Percentiles rank a stretch among this genome's conserved stretches.
phyloP scores from a whole-genome alignment of 2,329 filamentous ascomycete genomes.

The Herpotrichia juniperi region DNA sequence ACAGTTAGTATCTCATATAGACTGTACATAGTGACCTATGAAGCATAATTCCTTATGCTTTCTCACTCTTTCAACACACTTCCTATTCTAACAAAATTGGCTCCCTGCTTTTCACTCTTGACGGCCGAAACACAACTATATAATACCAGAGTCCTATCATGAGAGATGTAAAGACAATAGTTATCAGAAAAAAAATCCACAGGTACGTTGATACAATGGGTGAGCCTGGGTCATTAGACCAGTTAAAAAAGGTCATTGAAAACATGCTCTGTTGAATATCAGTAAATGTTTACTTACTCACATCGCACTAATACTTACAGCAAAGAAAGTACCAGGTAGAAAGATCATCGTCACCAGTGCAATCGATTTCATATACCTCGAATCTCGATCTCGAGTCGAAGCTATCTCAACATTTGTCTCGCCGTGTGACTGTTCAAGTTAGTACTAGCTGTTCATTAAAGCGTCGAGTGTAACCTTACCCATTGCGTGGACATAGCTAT shows the following conservation, averaged over 20 bases:
- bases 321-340: conserved; percentile 29
- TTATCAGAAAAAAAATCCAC: conserved; percentile 24
- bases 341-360: conserved; percentile 31
- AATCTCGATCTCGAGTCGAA: conserved; percentile 21
- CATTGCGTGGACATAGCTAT: conserved; percentile 35
- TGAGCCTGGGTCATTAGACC: conserved; percentile 11
- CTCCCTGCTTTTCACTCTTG: no score
- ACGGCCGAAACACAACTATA: no score
- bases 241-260: conserved; percentile 28
- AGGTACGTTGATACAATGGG: conserved; percentile 18
- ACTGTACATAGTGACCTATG: no score
- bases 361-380: conserved; percentile 25
- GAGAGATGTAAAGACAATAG: conserved; percentile 14
- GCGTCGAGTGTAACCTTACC: conserved; percentile 8
- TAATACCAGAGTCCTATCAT: conserved; percentile 25
- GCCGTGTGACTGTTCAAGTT: conserved; percentile 16
- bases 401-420: conserved; percentile 27
- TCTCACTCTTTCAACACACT: no score
- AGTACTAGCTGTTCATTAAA: neutral
- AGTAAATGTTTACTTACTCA: neutral
- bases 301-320: conserved; percentile 8
- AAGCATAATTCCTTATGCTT: no score
- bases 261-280: conserved; percentile 10
- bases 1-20: no score
- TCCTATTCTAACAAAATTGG: no score